Conservation (phyloP, 352 stramenopile species). For the Globisporangium solare region DNA sequence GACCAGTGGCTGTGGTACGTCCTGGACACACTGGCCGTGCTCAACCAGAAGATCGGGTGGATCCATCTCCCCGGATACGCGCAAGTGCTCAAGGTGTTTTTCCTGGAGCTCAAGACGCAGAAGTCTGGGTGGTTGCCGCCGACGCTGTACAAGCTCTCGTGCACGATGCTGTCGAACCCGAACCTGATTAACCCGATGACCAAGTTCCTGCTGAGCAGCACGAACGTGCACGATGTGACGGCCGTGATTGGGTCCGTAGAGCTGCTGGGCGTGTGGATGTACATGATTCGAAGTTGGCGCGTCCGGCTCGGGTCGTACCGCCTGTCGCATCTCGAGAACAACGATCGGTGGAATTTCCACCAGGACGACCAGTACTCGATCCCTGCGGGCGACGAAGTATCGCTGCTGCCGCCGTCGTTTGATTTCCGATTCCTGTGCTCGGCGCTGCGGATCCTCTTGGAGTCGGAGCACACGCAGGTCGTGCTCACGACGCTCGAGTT, state of each 20-base stretch:
- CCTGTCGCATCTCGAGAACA: slow-evolving; percentile 85
- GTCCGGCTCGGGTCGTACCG: slow-evolving; percentile 83
- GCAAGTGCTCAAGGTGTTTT: slow-evolving; percentile 87
- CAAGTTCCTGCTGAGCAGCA: slow-evolving; percentile 84
- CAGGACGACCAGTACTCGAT: slow-evolving; percentile 89
- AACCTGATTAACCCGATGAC: slow-evolving; percentile 89
- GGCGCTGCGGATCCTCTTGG: slow-evolving; percentile 73
- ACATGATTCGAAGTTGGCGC: slow-evolving; percentile 90
- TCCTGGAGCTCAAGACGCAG: slow-evolving; percentile 85
- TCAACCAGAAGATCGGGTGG: slow-evolving; percentile 89
- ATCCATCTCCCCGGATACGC: slow-evolving; percentile 80
- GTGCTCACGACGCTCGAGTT: slow-evolving; percentile 85
- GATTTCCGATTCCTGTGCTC: slow-evolving; percentile 85
- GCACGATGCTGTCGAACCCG: slow-evolving; percentile 85
- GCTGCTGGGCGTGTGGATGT: slow-evolving; percentile 88
- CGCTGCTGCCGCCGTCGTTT: slow-evolving; percentile 79
- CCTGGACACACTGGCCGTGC: slow-evolving; percentile 80
- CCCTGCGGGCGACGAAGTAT: slow-evolving; percentile 81
- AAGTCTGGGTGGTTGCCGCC: slow-evolving; percentile 84
- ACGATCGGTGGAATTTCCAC: slow-evolving; percentile 89
- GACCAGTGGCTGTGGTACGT: slow-evolving; percentile 90
- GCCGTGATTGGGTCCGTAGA: slow-evolving; percentile 84
- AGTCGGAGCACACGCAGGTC: slow-evolving; percentile 84
- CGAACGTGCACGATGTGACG: slow-evolving; percentile 84
- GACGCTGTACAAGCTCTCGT: slow-evolving; percentile 86